Evolutionary conservation across 2,329 filamentous ascomycete species (phyloP).

Genomic region (Colletotrichum tropicale): DNA sequence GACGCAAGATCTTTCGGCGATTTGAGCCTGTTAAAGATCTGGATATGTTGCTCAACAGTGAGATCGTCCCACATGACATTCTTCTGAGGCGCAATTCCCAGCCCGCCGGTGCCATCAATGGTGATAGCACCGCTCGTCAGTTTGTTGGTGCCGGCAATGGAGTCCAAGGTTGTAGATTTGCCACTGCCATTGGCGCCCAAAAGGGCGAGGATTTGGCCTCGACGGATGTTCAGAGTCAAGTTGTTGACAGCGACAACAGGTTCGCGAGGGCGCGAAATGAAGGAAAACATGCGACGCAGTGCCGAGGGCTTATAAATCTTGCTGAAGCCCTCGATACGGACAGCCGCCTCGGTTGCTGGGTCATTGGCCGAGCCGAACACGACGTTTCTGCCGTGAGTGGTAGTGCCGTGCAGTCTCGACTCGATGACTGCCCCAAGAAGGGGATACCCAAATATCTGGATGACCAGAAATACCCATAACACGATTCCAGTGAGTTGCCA

Average conservation of each 20-base stretch:
- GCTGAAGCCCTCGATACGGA: slow-evolving; percentile 74
- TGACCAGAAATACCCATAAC: slow-evolving; percentile 76
- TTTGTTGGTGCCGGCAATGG: slow-evolving; percentile 81
- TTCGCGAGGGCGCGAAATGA: slow-evolving; percentile 54
- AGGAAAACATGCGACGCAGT: slow-evolving; percentile 58
- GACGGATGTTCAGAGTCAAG: slow-evolving; percentile 71
- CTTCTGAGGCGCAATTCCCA: slow-evolving; percentile 90
- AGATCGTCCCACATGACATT: slow-evolving; percentile 93
- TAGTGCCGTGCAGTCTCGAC: slow-evolving; percentile 75
- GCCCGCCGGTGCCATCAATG: slow-evolving; percentile 77
- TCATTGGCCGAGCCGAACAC: slow-evolving; percentile 33
- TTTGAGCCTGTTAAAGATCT: slow-evolving; percentile 85
- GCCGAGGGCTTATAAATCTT: slow-evolving; percentile 77
- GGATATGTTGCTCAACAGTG: slow-evolving; percentile 83
- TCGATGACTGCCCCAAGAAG: slow-evolving; percentile 78
- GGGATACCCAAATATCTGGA: slow-evolving; percentile 82
- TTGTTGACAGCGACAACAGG: slow-evolving; percentile 81
- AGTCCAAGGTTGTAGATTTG: slow-evolving; percentile 88
- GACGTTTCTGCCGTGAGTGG: slow-evolving; percentile 64
- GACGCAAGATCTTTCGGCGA: slow-evolving; percentile 60
- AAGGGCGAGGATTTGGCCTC: slow-evolving; percentile 84
- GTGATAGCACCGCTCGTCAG: slow-evolving; percentile 78
- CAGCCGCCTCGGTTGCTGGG: slow-evolving; percentile 52
- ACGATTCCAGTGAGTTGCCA: slow-evolving; percentile 76
- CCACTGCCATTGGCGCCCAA: slow-evolving; percentile 90